Evolutionary conservation across 768 basidiomycete genomes (phyloP).

Genomic region (Pulveroboletus sp.): DNA sequence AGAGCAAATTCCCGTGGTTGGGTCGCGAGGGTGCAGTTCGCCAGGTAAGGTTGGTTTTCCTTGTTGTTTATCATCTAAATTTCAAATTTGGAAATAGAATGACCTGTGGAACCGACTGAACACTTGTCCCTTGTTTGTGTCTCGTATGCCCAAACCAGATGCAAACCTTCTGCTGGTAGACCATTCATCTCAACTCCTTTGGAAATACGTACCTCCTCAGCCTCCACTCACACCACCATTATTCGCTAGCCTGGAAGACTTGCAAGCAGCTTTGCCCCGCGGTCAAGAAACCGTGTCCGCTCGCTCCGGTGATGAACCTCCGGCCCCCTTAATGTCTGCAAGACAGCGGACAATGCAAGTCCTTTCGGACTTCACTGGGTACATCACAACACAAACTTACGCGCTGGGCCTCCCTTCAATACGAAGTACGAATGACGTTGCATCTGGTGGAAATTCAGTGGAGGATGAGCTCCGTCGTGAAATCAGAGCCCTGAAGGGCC

Average conservation of each 20-base stretch:
- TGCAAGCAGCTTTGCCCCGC: slow-evolving; percentile 22
- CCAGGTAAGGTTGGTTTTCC: slow-evolving; percentile 48
- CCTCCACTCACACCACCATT: slow-evolving; percentile 28
- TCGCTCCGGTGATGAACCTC: slow-evolving; percentile 5
- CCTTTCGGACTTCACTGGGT: slow-evolving; percentile 74
- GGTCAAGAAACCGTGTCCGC: slow-evolving; percentile 13
- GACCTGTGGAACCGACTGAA: slow-evolving; percentile 61
- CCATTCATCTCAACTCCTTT: slow-evolving; percentile 30
- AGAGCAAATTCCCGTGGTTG: slow-evolving; percentile 59
- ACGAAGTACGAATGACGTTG: slow-evolving; percentile 16
- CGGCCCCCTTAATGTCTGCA: slow-evolving; percentile 27
- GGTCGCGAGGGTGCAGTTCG: slow-evolving; percentile 45
- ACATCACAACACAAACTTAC: slow-evolving; percentile 74
- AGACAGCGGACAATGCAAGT: slow-evolving; percentile 63
- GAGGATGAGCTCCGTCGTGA: slow-evolving; percentile 72
- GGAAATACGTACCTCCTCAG: slow-evolving; percentile 38
- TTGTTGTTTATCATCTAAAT: slow-evolving; percentile 1
- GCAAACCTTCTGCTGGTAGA: slow-evolving; percentile 5
- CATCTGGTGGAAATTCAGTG: slow-evolving; percentile 24
- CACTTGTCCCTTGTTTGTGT: slow-evolving; percentile 49
- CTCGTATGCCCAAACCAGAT: slow-evolving; percentile 20
- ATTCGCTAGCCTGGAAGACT: slow-evolving; percentile 18
- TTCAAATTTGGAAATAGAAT: slow-evolving; percentile 29
- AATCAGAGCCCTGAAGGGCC: slow-evolving; percentile 73
- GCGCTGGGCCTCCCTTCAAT: slow-evolving; percentile 18